phyloP scores from a whole-genome alignment of 495 filamentous ascomycete genomes.

The Lepraria neglecta region DNA sequence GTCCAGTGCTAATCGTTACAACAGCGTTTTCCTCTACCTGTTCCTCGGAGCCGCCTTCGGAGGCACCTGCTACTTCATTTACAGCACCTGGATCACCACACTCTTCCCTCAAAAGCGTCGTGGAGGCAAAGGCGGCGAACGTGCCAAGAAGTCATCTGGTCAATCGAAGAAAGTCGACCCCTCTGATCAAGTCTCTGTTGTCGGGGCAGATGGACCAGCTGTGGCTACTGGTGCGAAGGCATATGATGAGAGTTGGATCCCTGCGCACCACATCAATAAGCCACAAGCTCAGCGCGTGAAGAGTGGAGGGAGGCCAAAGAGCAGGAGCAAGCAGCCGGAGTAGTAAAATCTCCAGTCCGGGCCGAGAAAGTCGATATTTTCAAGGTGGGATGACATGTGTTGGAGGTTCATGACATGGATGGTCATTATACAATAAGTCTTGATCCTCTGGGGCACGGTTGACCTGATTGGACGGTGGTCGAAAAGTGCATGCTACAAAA shows the following conservation, averaged over 20 bases:
- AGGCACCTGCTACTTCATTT: constrained; percentile 88
- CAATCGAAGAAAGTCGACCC: constrained; percentile 59
- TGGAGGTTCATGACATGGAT: background rate
- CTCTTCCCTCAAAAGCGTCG: constrained; percentile 89
- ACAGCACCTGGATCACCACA: constrained; percentile 94
- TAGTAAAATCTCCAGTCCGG: background rate
- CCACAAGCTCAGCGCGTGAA: constrained; percentile 75
- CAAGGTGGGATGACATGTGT: no score
- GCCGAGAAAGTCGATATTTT: background rate
- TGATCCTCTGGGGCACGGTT: background rate
- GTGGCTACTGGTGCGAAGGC: constrained; percentile 60
- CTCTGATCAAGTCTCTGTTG: constrained; percentile 55
- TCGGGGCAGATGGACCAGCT: constrained; percentile 62
- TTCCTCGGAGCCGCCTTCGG: constrained; percentile 72
- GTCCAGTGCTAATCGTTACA: constrained; percentile 24
- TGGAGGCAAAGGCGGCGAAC: constrained; percentile 54
- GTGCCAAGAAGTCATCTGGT: constrained; percentile 49
- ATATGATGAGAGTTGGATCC: constrained; percentile 97
- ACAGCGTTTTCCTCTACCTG: constrained; percentile 93
- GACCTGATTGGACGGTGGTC: background rate
- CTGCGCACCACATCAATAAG: constrained; percentile 80
- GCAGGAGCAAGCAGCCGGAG: constrained; percentile 27
- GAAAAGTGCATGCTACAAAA: background rate
- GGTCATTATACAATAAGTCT: constrained; percentile 2
- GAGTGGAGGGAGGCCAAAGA: constrained; percentile 58